Conservation (phyloP, 352 stramenopile species). For the Globisporangium abappressorium region DNA sequence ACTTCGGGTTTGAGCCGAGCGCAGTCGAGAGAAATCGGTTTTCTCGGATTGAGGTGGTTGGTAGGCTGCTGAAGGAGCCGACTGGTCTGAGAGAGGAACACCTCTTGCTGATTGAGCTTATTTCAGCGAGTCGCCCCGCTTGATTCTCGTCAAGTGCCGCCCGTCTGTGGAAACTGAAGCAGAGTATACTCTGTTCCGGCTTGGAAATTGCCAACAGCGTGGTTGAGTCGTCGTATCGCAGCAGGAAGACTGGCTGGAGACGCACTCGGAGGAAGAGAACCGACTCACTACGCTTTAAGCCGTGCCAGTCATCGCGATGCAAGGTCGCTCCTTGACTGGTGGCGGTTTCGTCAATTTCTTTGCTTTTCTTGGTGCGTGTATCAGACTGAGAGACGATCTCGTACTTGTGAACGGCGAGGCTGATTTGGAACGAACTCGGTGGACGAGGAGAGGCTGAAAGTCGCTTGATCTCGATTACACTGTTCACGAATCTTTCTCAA, state of each 20-base stretch:
- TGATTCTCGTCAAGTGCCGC: neutral
- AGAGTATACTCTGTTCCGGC: neutral
- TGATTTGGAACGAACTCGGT: neutral
- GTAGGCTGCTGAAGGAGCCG: neutral
- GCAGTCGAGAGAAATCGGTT: neutral
- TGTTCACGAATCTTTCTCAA: neutral
- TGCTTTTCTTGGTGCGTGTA: neutral
- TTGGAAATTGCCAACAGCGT: neutral
- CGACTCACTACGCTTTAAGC: neutral
- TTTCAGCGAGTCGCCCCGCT: neutral
- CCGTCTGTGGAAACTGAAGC: neutral
- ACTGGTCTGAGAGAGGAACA: neutral
- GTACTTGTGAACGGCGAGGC: neutral
- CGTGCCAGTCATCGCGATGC: neutral
- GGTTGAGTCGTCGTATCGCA: neutral
- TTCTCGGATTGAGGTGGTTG: neutral
- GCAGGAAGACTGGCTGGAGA: neutral
- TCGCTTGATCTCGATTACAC: neutral
- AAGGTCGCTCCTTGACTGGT: neutral
- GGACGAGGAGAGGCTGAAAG: neutral
- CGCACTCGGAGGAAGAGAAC: neutral
- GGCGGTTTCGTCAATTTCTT: neutral
- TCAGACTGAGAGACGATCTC: neutral
- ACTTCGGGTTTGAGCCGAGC: neutral
- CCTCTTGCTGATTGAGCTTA: neutral